A percentile compares a stretch with the other conserved stretches of the same genome.
phyloP scores from a whole-genome alignment of 495 filamentous ascomycete species.

The Entonaema liquescens region DNA sequence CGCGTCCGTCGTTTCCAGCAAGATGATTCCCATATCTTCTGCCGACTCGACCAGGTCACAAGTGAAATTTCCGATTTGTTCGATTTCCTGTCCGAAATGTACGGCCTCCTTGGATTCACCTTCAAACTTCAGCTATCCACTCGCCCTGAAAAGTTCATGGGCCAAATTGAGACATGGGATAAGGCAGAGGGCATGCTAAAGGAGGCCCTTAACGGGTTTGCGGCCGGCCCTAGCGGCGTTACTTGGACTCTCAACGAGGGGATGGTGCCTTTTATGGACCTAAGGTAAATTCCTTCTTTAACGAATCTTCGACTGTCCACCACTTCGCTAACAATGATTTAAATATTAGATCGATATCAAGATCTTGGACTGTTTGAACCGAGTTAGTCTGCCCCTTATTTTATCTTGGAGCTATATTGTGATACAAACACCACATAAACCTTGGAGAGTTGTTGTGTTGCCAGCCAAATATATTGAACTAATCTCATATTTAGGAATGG shows the following conservation, averaged over 20 bases:
- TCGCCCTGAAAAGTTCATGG: constrained; percentile 90
- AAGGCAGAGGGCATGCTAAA: constrained; percentile 81
- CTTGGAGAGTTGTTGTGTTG: background rate
- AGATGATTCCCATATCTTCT: constrained; percentile 96
- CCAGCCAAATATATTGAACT: background rate
- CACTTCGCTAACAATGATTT: background rate
- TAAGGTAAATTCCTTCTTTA: constrained; percentile 43
- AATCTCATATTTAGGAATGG: constrained; percentile 62
- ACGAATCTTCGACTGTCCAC: background rate
- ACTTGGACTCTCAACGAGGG: constrained; percentile 87
- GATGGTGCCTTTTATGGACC: constrained; percentile 98
- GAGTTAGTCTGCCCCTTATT: constrained; percentile 44
- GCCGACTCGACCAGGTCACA: constrained; percentile 78
- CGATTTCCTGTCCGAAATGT: constrained; percentile 83
- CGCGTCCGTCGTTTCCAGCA: constrained; percentile 93
- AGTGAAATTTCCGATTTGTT: constrained; percentile 88
- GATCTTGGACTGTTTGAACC: constrained; percentile 74
- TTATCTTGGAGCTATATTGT: background rate
- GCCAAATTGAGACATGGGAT: constrained; percentile 87
- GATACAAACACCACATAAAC: background rate
- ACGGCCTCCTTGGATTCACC: constrained; percentile 90
- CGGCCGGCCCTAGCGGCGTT: constrained; percentile 63
- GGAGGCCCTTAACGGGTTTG: constrained; percentile 80
- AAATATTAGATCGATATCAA: constrained; percentile 93
- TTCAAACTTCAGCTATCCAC: constrained; percentile 97